Evolutionary conservation across 768 basidiomycete species (phyloP), one percentile per base, ranked within the genome.

Genomic region (Dentipellis sp.): DNA sequence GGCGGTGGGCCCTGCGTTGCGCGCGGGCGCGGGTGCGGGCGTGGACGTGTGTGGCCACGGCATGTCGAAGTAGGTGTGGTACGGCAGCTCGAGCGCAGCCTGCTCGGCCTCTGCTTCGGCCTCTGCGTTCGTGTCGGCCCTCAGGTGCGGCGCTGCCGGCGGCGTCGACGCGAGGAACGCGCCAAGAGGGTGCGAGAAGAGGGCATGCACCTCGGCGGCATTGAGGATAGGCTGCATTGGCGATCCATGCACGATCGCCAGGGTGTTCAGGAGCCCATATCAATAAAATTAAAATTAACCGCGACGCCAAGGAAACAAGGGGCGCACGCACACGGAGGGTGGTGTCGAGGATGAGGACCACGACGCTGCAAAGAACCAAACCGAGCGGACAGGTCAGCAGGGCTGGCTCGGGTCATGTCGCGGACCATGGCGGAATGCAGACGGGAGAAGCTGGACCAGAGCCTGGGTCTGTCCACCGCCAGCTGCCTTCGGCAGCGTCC

Each of bases 161-260:
- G 94, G 90, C 2, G 54, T 11, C 39, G 54, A 47, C 23, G 59
- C 56, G 16, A 94, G 74, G 67, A 94, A 91, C 1, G 86, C 80
- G 16, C 71, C 65, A 11, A 95, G 78, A 0, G 93, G 91, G 63
- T 92, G 92, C 0, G 92, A 91, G 71, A 95, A 94, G 51, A 94
- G 76, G 42, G 80, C 78, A 1, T 80, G 74, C 16, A 94, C 92
- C 74, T 94, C 92, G 0, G 81, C 76, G 10, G 77, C 68, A 65
- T 94, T 94, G 11, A 94, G 73, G 21, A 88, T 83, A 0, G 92
- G 92, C 86, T 93, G 62, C 21, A 17, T 6, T 14, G 39, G 3
- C n/a, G 46, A n/a, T n/a, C n/a, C n/a, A n/a, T n/a, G 52, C 53
- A 17, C 51, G 23, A 11, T 19, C 34, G 51, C 35, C 29, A 50